Base-by-base conservation (phyloP, 73 alveolate genomes). In the Paramecium octaurelia region DNA sequence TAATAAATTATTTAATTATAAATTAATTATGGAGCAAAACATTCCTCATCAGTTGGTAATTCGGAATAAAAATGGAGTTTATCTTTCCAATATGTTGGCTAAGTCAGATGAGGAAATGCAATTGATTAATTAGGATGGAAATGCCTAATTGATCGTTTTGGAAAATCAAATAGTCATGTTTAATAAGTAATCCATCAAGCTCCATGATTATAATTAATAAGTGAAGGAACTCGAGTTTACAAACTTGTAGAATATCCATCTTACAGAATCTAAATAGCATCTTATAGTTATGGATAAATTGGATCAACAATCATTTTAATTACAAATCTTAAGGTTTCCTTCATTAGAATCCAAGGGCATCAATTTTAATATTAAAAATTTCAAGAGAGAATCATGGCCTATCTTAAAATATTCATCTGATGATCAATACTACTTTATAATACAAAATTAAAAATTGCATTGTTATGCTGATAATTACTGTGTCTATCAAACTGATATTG, bases 101-200 rank as follows among this genome's bases (percentile, higher is more conserved):
- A 29, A 75, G 11, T 20, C 76, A 40, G 91, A 80, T 42, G 73
- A 80, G 43, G 91, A 43, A 43, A 80, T 80, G 91, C 27, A n/a
- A 80, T 57, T 80, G 27, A 40, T 80, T 14, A 31, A 59, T 46
- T 23, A 21, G 31, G 70, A 46, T 80, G 40, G 31, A 24, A 80
- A 80, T 80, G n/a, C 38, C 44, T 23, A 21, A 23, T 18, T 80
- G 24, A 34, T 44, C 2, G 35, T 64, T n/a, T 44, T 23, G 18
- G 34, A 24, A 8, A 34, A 80, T 44, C 57, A 80, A 0, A 21
- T 80, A 10, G 20, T 80, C 20, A 80, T 80, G 31, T 27, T 23
- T 6, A 64, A 80, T 20, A 80, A 80, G 16, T 38, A 80, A 24
- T 38, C 35, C 18, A 18, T 80, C 21, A 21, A 16, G 14, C 35